Base-by-base conservation (phyloP, 1,139 yeast genomes). In the Kurtzmaniella natalensis region DNA sequence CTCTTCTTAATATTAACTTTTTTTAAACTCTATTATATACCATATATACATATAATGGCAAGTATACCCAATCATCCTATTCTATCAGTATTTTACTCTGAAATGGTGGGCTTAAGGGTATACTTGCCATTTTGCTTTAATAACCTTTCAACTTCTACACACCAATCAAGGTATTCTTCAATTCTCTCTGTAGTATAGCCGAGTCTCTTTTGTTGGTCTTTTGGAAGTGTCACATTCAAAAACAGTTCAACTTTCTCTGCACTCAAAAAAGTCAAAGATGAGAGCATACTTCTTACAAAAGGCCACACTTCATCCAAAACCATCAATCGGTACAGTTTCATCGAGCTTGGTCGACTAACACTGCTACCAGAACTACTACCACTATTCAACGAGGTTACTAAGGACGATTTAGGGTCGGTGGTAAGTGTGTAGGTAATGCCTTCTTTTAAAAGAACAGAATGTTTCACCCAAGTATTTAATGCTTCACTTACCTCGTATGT, bases 391-490 rank as follows among this genome's bases (percentile, higher is more conserved):
- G n/a, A n/a, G n/a, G n/a, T n/a, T n/a, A n/a, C n/a, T n/a, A n/a
- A n/a, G n/a, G n/a, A n/a, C 8, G 15, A 7, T 13, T 14, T 14
- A 11, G 26, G 26, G 9, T 11, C 15, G 16, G 13, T 10, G 13
- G 15, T 8, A 7, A 11, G 16, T 16, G 14, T 14, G 8, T 23
- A 23, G 16, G 16, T 5, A 13, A 5, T 16, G 11, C 14, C 16
- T 11, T n/a, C 8, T 10, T 23, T 23, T 4, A 23, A 7, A 5
- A 23, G 26, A 5, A 23, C 16, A 23, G 26, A 23, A 8, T 11
- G 26, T 17, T 64, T 55, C 1, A 69, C 69, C 94, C 94, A 84
- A 44, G 61, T 81, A 4, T 60, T 51, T 30, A 81, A 47, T 0
- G 73, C 66, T 17, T 61, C 58, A 1, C 53, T 42, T 0, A 64